Conservation (phyloP, 2,329 filamentous ascomycete species). For the Fusarium tjaetaba region DNA sequence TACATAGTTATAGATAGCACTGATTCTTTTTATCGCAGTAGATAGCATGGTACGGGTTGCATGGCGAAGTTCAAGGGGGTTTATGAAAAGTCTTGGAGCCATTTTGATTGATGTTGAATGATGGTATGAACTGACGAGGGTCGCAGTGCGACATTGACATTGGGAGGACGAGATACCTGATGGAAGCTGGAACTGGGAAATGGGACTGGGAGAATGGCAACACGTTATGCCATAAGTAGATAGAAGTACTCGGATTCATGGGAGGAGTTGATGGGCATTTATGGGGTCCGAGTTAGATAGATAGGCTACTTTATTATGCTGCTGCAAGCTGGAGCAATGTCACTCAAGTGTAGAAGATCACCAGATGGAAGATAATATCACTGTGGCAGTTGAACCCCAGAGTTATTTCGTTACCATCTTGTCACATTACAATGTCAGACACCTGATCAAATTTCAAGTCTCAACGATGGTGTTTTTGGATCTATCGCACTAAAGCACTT, state of each 20-base stretch:
- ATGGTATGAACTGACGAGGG: slow-evolving; percentile 34
- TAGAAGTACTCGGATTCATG: slow-evolving; percentile 18
- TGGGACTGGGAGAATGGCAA: slow-evolving; percentile 18
- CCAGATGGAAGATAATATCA: not conserved
- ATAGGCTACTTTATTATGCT: slow-evolving; percentile 26
- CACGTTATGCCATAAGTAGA: slow-evolving; percentile 26
- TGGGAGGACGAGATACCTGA: slow-evolving; percentile 33
- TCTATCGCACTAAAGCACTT: not conserved
- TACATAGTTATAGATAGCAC: slow-evolving; percentile 47
- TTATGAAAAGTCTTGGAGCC: slow-evolving; percentile 29
- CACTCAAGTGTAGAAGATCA: not conserved
- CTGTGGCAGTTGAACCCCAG: not conserved
- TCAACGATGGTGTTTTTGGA: not conserved
- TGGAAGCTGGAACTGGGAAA: slow-evolving; percentile 1
- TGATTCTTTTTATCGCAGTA: slow-evolving; percentile 40
- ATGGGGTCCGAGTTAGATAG: slow-evolving; percentile 32
- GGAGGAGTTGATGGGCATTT: slow-evolving; percentile 27
- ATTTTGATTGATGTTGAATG: slow-evolving; percentile 36
- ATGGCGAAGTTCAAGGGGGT: slow-evolving; percentile 35
- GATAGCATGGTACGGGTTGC: slow-evolving; percentile 41
- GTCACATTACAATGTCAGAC: not conserved
- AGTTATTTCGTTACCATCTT: too few species aligned
- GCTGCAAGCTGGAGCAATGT: not conserved
- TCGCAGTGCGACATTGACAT: slow-evolving; percentile 8
- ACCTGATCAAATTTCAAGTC: not conserved